Conservation (phyloP, 164 flowering plant genomes). For the Cinnamomum chago region DNA sequence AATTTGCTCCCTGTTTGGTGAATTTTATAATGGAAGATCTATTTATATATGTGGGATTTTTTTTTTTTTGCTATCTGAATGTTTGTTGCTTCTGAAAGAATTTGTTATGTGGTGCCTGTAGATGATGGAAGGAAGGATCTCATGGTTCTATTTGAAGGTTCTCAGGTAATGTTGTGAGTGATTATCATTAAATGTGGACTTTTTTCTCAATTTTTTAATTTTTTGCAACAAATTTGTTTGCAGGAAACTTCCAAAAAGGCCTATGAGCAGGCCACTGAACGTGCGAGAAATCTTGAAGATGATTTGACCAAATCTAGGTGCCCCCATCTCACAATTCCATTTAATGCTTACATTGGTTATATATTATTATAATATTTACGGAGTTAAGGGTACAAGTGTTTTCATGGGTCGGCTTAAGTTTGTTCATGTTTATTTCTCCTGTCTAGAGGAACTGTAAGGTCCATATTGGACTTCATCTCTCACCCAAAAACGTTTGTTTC, state of each 20-base stretch:
- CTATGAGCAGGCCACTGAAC: constrained; percentile 51
- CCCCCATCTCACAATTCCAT: background rate
- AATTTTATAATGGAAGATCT: too few species aligned
- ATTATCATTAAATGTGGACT: background rate
- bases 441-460: too few species aligned
- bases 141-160: constrained; percentile 47
- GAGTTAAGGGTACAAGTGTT: background rate
- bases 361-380: too few species aligned
- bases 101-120: constrained; percentile 15
- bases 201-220: background rate
- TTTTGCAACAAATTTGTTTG: constrained; percentile 1
- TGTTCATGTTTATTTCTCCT: too few species aligned
- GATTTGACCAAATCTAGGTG: constrained; percentile 63
- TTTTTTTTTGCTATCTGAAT: too few species aligned
- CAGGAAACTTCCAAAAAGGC: constrained; percentile 58
- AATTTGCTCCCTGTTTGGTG: background rate
- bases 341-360: too few species aligned
- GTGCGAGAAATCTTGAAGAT: constrained; percentile 60
- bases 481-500: too few species aligned
- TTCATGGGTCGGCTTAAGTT: too few species aligned
- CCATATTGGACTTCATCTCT: too few species aligned
- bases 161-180: constrained; percentile 42
- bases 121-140: constrained; percentile 48
- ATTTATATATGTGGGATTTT: too few species aligned
- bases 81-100: background rate